Evolutionary conservation across 306 rosid species (phyloP).

Genomic region (Cucumis cinereus): DNA sequence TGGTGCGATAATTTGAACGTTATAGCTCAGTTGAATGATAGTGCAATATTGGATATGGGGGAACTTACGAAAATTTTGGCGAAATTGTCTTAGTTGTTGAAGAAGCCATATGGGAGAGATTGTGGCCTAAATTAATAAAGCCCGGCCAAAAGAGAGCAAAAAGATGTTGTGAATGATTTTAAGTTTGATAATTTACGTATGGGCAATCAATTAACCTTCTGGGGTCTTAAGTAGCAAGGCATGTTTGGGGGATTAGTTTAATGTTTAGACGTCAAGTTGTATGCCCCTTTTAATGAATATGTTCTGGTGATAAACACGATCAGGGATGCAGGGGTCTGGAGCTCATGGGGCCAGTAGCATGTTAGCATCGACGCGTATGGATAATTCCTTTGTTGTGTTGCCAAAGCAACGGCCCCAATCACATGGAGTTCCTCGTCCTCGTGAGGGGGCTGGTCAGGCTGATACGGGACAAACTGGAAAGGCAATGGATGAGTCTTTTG

Average conservation of each 20-base stretch:
- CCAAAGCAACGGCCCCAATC: constrained; percentile 53
- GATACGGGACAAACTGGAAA: constrained; percentile 57
- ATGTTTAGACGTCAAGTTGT: not conserved
- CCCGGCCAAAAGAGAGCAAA: not conserved
- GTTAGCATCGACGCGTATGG: constrained; percentile 67
- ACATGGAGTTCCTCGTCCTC: constrained; percentile 59
- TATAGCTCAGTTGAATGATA: not conserved
- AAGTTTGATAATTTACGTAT: not conserved
- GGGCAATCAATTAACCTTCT: not conserved
- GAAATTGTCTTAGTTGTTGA: not conserved
- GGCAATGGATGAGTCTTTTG: constrained; percentile 87
- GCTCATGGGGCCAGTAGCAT: constrained; percentile 71
- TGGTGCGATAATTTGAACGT: not conserved
- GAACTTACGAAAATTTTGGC: not conserved
- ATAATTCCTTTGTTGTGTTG: constrained; percentile 79
- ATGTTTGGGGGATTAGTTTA: not conserved
- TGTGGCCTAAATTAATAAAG: not conserved
- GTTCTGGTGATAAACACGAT: constrained; percentile 18
- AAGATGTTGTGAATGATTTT: not conserved
- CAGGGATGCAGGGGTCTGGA: constrained; percentile 85
- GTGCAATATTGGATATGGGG: not conserved
- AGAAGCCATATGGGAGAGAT: not conserved
- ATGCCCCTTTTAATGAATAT: not conserved
- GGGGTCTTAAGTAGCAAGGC: not conserved
- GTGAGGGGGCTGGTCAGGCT: constrained; percentile 24